Percentiles rank a stretch among this genome's conserved stretches.
phyloP scores from a whole-genome alignment of 2,329 filamentous ascomycete species.

The Westerdykella ornata region DNA sequence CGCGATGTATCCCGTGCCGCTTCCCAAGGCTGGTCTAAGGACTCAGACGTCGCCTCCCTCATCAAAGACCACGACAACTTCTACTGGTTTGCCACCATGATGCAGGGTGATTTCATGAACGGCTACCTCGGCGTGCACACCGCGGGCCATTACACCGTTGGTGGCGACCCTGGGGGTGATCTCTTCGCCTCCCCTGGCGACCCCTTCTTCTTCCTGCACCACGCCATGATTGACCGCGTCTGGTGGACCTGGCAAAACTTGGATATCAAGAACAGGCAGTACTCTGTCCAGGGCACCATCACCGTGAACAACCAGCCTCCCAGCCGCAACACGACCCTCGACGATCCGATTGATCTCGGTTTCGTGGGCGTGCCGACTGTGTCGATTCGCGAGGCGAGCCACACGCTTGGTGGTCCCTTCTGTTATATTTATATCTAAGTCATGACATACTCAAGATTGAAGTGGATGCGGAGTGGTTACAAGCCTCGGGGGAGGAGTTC shows the following conservation, averaged over 20 bases:
- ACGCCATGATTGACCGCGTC: constrained; percentile 44
- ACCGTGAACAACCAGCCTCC: constrained; percentile 43
- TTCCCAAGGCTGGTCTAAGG: constrained; percentile 16
- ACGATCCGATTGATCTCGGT: constrained; percentile 39
- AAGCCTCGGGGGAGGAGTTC: neutral
- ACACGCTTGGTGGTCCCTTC: constrained; percentile 42
- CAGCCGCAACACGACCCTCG: constrained; percentile 42
- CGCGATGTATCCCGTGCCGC: constrained; percentile 31
- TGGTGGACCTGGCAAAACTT: constrained; percentile 50
- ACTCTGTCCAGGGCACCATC: constrained; percentile 40
- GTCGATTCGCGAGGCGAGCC: constrained; percentile 37
- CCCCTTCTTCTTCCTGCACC: constrained; percentile 45
- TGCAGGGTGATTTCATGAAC: constrained; percentile 36
- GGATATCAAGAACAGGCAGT: constrained; percentile 34
- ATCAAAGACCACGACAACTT: constrained; percentile 23
- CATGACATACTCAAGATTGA: neutral
- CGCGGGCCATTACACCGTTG: constrained; percentile 44
- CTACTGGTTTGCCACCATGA: constrained; percentile 31
- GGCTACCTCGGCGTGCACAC: constrained; percentile 41
- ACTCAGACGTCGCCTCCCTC: constrained; percentile 17
- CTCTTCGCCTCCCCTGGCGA: constrained; percentile 44
- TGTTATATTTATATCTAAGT: constrained; percentile 40
- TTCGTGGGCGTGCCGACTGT: constrained; percentile 25
- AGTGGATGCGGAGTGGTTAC: neutral
- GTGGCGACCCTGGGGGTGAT: constrained; percentile 43